These are phyloP conservation scores for Persicaria maculosa DNA, from an alignment of 148 eudicot species.

Conservation along the genomic window DNA sequence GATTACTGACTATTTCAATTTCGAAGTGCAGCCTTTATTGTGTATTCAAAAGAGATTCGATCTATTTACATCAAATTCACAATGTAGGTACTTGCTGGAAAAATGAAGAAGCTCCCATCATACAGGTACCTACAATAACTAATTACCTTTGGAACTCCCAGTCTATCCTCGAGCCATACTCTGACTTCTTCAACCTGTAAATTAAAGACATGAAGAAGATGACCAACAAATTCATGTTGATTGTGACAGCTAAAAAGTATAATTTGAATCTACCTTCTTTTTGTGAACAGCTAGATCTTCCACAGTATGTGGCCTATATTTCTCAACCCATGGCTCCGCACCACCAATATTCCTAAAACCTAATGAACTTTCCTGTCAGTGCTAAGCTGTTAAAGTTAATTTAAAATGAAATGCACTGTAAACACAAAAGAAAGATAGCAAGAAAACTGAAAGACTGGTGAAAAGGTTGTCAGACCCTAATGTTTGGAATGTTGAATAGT, in stretches of 20 bases:
- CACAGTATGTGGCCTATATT: slow-evolving; percentile 59
- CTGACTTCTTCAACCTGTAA: slow-evolving; percentile 90
- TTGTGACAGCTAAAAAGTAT: background rate
- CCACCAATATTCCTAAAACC: slow-evolving; percentile 35
- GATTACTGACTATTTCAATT: background rate
- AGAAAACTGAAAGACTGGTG: background rate
- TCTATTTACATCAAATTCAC: background rate
- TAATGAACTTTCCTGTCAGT: slow-evolving; percentile 20
- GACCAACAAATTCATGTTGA: slow-evolving; percentile 11
- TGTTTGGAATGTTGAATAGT: no score
- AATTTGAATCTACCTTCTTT: slow-evolving; percentile 59
- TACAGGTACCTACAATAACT: background rate
- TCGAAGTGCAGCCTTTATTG: background rate
- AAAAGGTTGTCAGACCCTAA: background rate
- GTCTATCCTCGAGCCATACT: slow-evolving; percentile 64
- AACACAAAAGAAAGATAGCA: background rate
- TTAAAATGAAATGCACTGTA: background rate
- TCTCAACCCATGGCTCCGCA: slow-evolving; percentile 70
- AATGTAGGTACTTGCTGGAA: background rate
- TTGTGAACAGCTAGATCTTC: slow-evolving; percentile 89
- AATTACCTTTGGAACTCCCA: slow-evolving; percentile 42
- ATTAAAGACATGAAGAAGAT: background rate
- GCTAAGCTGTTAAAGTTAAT: background rate
- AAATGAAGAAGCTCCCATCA: background rate
- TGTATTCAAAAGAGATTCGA: background rate